These are phyloP conservation scores for Diaporthe vexans DNA, from an alignment of 2,329 filamentous ascomycete species.

Conservation along the genomic window DNA sequence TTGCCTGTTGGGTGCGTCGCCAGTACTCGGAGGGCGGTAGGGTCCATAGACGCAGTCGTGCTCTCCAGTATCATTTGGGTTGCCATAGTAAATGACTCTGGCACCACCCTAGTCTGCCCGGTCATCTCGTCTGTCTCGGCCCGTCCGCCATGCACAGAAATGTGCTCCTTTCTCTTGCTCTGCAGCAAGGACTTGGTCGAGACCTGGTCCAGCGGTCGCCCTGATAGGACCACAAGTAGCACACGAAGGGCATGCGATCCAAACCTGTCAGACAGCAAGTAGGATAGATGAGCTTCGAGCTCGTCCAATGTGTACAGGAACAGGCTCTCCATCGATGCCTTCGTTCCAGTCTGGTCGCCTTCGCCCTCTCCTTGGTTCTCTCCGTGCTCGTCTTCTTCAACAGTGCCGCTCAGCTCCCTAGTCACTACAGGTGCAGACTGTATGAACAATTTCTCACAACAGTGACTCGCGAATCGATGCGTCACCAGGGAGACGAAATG, in stretches of 20 bases:
- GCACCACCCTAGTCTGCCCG: constrained; percentile 71
- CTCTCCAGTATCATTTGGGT: constrained; percentile 86
- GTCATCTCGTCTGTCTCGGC: constrained; percentile 62
- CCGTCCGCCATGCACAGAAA: constrained; percentile 72
- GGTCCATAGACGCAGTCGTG: constrained; percentile 80
- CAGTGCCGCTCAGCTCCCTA: constrained; percentile 72
- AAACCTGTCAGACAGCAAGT: constrained; percentile 87
- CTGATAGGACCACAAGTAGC: constrained; percentile 86
- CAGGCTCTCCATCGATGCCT: constrained; percentile 83
- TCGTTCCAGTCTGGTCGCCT: constrained; percentile 57
- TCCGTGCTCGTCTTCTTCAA: constrained; percentile 58
- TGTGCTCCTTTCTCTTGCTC: constrained; percentile 92
- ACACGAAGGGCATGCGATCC: constrained; percentile 93
- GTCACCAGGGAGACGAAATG: constrained; percentile 93
- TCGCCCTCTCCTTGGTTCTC: constrained; percentile 57
- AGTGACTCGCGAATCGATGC: constrained; percentile 97
- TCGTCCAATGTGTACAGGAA: constrained; percentile 89
- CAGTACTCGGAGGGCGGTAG: constrained; percentile 84
- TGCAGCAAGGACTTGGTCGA: constrained; percentile 82
- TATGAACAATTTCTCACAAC: constrained; percentile 93
- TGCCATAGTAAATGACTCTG: constrained; percentile 81
- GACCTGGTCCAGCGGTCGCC: constrained; percentile 80
- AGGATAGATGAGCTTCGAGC: constrained; percentile 86
- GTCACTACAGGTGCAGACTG: constrained; percentile 84
- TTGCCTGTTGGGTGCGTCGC: constrained; percentile 93